Evolutionary conservation across 169 alveolate species (phyloP).

Genomic region (Plasmodium billcollinsi): DNA sequence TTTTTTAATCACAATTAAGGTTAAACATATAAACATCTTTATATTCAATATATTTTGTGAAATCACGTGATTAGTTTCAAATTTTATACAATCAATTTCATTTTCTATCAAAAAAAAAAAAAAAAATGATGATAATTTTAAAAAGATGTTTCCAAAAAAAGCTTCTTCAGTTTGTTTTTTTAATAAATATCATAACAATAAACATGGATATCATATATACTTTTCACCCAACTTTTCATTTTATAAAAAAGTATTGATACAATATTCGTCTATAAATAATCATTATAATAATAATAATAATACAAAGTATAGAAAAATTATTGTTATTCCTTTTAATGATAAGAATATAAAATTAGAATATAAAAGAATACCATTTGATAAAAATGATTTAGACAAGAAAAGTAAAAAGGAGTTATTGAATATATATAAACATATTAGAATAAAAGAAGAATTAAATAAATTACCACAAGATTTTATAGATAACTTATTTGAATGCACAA

Average conservation of each 20-base stretch:
- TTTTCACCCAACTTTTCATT: too few relatives aligned
- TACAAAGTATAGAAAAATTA: conserved; percentile 41
- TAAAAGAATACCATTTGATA: conserved; percentile 59
- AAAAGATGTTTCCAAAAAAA: conserved; percentile 7
- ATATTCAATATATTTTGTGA: too few relatives aligned
- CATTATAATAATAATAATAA: not conserved
- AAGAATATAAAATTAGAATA: conserved; percentile 16
- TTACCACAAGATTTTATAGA: conserved; percentile 61
- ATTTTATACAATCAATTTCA: too few relatives aligned
- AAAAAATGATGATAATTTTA: conserved; percentile 1
- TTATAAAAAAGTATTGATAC: too few relatives aligned
- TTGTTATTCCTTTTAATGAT: conserved; percentile 44
- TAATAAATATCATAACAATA: not conserved
- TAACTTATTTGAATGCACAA: conserved; percentile 62
- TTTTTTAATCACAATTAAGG: not conserved
- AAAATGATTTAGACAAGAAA: conserved; percentile 23
- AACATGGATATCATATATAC: not conserved
- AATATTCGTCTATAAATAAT: not conserved
- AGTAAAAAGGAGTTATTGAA: conserved; percentile 45
- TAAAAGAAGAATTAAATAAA: conserved; percentile 32
- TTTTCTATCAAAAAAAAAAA: not conserved
- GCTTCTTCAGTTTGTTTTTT: not conserved
- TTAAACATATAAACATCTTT: too few relatives aligned
- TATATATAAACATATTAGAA: conserved; percentile 47
- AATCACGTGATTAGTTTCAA: too few relatives aligned